Evolutionary conservation across 1,284 basidiomycete genomes (phyloP).

Genomic region (Phenoliferia sp.): DNA sequence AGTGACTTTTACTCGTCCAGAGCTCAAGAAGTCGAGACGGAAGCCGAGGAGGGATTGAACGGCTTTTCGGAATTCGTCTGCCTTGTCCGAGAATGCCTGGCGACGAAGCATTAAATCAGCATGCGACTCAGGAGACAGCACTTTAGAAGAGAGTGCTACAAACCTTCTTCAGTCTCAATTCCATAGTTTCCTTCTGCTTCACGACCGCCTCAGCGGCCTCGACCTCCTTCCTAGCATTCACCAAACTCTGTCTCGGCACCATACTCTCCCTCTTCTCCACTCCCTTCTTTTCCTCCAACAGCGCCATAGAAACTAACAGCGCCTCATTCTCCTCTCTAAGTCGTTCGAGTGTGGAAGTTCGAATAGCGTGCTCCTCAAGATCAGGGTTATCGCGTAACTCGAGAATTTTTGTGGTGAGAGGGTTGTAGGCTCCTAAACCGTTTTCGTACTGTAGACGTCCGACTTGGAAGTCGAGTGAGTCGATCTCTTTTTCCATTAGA

Average conservation of each 20-base stretch:
- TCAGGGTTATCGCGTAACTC: slow-evolving; percentile 69
- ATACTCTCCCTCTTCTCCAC: slow-evolving; percentile 7
- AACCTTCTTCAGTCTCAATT: slow-evolving; percentile 63
- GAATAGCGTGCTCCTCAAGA: slow-evolving; percentile 62
- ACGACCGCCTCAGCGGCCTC: slow-evolving; percentile 52
- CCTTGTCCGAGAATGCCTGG: slow-evolving; percentile 60
- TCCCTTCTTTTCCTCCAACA: slow-evolving; percentile 24
- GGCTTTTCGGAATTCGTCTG: slow-evolving; percentile 72
- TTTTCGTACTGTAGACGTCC: slow-evolving; percentile 64
- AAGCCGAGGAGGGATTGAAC: slow-evolving; percentile 74
- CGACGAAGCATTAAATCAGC: slow-evolving; percentile 42
- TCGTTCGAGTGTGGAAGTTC: slow-evolving; percentile 61
- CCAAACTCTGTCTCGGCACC: slow-evolving; percentile 57
- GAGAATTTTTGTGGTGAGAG: slow-evolving; percentile 63
- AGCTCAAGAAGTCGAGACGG: slow-evolving; percentile 76
- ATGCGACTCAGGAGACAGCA: background rate
- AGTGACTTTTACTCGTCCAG: slow-evolving; percentile 74
- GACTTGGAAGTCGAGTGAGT: slow-evolving; percentile 62
- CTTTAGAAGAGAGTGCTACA: slow-evolving; percentile 3
- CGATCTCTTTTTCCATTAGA: slow-evolving; percentile 52
- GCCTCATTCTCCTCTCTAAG: slow-evolving; percentile 70
- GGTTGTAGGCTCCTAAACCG: slow-evolving; percentile 71
- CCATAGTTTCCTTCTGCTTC: slow-evolving; percentile 59
- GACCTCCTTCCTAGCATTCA: slow-evolving; percentile 60
- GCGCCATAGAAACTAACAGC: slow-evolving; percentile 47